Conservation (phyloP, 345 rosid genomes). For the Gossypium arboreum region DNA sequence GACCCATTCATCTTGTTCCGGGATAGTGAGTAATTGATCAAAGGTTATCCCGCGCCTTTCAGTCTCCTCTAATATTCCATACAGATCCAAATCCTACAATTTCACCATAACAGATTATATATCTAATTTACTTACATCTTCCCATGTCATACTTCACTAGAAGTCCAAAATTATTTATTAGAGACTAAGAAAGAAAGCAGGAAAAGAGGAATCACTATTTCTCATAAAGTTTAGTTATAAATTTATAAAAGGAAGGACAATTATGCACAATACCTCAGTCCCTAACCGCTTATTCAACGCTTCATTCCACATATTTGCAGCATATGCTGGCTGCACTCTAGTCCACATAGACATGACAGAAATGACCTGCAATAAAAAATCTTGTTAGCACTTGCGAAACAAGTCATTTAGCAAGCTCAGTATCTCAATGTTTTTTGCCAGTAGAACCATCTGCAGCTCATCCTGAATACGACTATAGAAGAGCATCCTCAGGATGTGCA, state of each 20-base stretch:
- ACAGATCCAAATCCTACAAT: constrained; percentile 67
- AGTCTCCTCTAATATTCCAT: constrained; percentile 67
- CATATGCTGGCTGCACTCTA: constrained; percentile 91
- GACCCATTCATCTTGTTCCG: constrained; percentile 95
- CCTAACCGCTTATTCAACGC: constrained; percentile 90
- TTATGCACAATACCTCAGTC: constrained; percentile 60
- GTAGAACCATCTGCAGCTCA: neutral
- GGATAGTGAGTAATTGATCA: constrained; percentile 77
- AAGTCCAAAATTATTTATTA: constrained; percentile 1
- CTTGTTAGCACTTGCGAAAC: constrained; percentile 4
- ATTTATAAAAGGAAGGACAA: neutral
- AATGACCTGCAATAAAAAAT: constrained; percentile 55
- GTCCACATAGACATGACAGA: constrained; percentile 99
- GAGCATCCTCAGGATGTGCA: neutral
- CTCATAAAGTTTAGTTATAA: neutral
- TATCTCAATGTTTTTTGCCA: neutral
- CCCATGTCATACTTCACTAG: neutral
- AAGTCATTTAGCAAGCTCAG: constrained; percentile 3
- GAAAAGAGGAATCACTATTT: neutral
- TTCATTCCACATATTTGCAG: constrained; percentile 99
- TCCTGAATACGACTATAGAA: neutral
- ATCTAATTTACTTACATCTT: neutral
- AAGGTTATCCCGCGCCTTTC: constrained; percentile 79
- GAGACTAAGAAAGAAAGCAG: neutral
- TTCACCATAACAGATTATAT: neutral